Conservation (phyloP, 208 protist species). For the Trypanosoma theileri region DNA sequence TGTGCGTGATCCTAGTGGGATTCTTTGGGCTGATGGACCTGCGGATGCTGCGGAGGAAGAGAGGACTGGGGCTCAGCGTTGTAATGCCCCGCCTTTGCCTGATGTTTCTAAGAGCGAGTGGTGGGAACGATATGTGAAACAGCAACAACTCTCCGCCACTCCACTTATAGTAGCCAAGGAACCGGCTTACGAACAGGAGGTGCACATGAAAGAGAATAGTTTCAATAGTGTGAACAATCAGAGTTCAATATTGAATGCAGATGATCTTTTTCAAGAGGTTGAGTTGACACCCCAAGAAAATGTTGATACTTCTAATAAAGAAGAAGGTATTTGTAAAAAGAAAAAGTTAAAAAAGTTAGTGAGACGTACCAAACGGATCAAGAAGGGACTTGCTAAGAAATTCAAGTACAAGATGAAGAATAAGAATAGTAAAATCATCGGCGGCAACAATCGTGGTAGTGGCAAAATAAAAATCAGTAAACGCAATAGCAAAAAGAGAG, state of each 20-base stretch:
- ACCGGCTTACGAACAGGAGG: conserved; percentile 6
- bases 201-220: not conserved
- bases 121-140: conserved; percentile 36
- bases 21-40: conserved; percentile 64
- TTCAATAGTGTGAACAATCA: not conserved
- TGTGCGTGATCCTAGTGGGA: conserved; percentile 76
- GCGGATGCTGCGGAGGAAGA: conserved; percentile 25
- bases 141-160: conserved; percentile 15
- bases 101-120: conserved; percentile 51
- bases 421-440: too few relatives aligned
- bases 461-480: conserved; percentile 5
- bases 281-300: conserved; percentile 2
- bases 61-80: not conserved
- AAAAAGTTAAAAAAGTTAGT: conserved; percentile 4
- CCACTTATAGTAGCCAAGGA: conserved; percentile 7
- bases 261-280: conserved; percentile 30
- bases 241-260: conserved; percentile 14
- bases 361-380: too few relatives aligned
- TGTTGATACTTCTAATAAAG: not conserved
- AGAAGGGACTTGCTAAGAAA: too few relatives aligned
- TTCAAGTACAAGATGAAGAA: too few relatives aligned
- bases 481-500: not conserved
- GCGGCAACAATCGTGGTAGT: too few relatives aligned
- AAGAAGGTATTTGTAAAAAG: conserved; percentile 4
- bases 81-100: conserved; percentile 30